A percentile compares a stretch with the other conserved stretches of the same genome.
Evolutionary conservation across 306 rosid species (phyloP).

Genomic region (Casuarina cunninghamiana): DNA sequence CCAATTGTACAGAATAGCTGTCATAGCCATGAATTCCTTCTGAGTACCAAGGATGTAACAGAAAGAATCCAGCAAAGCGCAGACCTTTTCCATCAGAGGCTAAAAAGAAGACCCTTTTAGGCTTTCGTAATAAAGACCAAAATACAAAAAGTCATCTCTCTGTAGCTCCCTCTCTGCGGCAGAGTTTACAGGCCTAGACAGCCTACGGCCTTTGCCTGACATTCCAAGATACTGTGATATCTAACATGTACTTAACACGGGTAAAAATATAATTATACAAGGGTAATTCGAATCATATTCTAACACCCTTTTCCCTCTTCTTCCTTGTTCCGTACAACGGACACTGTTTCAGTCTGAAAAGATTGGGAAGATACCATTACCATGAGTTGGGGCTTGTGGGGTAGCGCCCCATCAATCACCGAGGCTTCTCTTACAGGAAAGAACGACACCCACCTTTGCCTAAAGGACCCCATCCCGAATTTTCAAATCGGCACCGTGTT

Average conservation of each 20-base stretch:
- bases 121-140: conserved; percentile 54
- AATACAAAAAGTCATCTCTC: conserved; percentile 29
- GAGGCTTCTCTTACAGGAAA: not conserved
- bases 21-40: conserved; percentile 81
- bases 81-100: conserved; percentile 42
- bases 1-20: conserved; percentile 57
- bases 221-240: conserved; percentile 43
- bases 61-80: conserved; percentile 53
- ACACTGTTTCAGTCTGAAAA: conserved; percentile 47
- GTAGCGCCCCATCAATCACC: conserved; percentile 17
- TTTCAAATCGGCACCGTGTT: conserved; percentile 35
- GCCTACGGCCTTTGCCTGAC: conserved; percentile 46
- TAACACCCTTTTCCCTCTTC: conserved; percentile 20
- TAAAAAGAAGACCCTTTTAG: conserved; percentile 43
- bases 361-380: conserved; percentile 8
- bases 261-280: conserved; percentile 22
- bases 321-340: conserved; percentile 32
- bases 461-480: conserved; percentile 11
- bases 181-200: conserved; percentile 22
- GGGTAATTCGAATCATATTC: conserved; percentile 34
- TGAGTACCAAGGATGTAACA: conserved; percentile 64
- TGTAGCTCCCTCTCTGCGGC: conserved; percentile 11
- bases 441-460: conserved; percentile 20
- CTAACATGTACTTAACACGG: conserved; percentile 27
- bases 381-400: conserved; percentile 11